phyloP scores from a whole-genome alignment of 1,284 basidiomycete genomes.

The Wallemia mellicola region DNA sequence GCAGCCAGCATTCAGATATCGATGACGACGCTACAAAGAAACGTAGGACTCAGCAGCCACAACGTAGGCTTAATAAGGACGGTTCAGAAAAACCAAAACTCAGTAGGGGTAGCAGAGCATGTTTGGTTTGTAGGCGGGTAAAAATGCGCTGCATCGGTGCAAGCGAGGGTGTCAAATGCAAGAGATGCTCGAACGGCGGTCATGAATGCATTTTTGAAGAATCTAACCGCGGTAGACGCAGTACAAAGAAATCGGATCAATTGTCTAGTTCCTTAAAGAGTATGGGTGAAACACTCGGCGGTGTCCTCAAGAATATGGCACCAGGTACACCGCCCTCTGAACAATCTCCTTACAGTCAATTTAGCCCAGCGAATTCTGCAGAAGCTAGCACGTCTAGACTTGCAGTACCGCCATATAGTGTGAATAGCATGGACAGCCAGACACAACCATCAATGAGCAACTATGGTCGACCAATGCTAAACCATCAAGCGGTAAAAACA shows the following conservation, averaged over 20 bases:
- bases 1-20: background rate
- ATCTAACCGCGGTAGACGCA: slow-evolving; percentile 71
- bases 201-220: slow-evolving; percentile 87
- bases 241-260: slow-evolving; percentile 30
- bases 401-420: too few relatives aligned
- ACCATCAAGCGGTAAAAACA: slow-evolving; percentile 2
- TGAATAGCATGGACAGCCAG: too few relatives aligned
- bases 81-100: background rate
- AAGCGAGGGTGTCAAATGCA: slow-evolving; percentile 4
- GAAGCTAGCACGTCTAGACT: slow-evolving; percentile 34
- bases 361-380: too few relatives aligned
- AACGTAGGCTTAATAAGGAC: background rate
- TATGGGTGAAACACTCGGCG: background rate
- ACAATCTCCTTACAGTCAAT: slow-evolving; percentile 15
- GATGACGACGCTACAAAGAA: background rate
- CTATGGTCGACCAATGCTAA: slow-evolving; percentile 3
- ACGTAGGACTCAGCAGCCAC: background rate
- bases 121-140: background rate
- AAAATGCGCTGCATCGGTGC: slow-evolving; percentile 1
- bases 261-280: background rate
- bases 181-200: slow-evolving; percentile 30
- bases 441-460: too few relatives aligned
- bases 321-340: background rate
- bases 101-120: background rate
- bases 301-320: background rate